Base-by-base conservation (phyloP, 1,284 basidiomycete genomes). In the Cryptococcus deneoformans region DNA sequence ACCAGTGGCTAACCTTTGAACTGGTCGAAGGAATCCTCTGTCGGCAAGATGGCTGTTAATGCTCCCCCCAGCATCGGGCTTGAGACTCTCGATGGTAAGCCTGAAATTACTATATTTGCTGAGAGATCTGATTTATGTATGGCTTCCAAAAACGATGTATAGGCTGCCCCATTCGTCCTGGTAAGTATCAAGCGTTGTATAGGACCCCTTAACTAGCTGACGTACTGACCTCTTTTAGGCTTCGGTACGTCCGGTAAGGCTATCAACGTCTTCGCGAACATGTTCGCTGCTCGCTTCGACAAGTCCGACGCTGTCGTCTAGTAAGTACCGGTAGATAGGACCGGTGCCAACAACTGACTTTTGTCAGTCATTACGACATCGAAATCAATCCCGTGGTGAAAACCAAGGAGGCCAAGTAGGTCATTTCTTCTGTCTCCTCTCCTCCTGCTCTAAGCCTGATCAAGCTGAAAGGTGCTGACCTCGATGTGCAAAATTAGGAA, bases 381-480 rank as follows among this genome's bases (percentile, higher is more conserved):
- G 71, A 71, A 37, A 75, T 77, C 56, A 65, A 71, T 55, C 73
- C 73, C 8, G 67, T 76, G 37, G 72, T 74, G 52, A 71, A 69
- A 55, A 62, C 62, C n/a, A 57, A 67, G 44, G 68, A 65, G 54
- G 64, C 69, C 50, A 74, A 72, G 70, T 70, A 48, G 59, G 63
- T 60, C 6, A 1, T 10, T 10, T 2, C 40, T 10, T 10, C 40
- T 42, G 10, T 42, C n/a, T n/a, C 10, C 40, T 10, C 40, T 10
- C 10, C 10, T 10, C 40, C 40, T 10, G n/a, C 10, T 10, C 40
- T 42, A n/a, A 42, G 10, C n/a, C 40, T 10, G 34, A 6, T 12
- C 12, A 43, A 40, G 56, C 20, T 20, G 20, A 20, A 20, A 20
- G 20, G 20, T 20, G 20, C 20, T 20, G 20, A 20, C 20, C 20